Evolutionary conservation across 1,284 basidiomycete species (phyloP), one percentile per base, ranked within the genome.

Genomic region (Papiliotrema nemorosa): DNA sequence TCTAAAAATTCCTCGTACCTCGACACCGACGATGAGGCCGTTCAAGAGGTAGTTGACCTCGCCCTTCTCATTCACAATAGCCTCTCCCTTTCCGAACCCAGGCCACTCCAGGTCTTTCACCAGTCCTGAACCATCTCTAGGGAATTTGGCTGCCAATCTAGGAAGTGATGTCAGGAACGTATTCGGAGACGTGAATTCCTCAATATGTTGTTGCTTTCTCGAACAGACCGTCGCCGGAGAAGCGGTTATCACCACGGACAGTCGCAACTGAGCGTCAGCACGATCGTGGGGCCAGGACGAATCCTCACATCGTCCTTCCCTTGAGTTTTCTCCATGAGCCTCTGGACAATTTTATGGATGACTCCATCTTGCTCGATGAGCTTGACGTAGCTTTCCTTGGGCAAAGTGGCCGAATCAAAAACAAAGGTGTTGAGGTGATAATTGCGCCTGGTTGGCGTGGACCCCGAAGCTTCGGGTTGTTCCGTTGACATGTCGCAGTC

Each of bases 251-350:
- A 59, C 21, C 9, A 59, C 21, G 34, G 46, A 45, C 21, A 61
- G 13, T 14, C 52, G 50, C 14, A 57, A 21, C 58, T 58, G 45
- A n/a, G 14, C 10, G 13, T 34, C 7, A 35, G 22, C 1, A 25
- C 25, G 27, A n/a, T 16, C 41, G 44, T 35, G 12, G 35, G 26
- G 26, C 13, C 5, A 4, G 45, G 38, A 10, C 25, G 12, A 21
- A 18, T 33, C 31, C 67, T 34, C 46, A 73, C 70, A 35, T 64
- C 46, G 9, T 56, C 53, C 25, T 69, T 67, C 10, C 56, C 57
- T 5, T 62, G 62, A 52, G 63, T 62, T 54, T 70, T 73, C 48
- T 71, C 69, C 60, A 68, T 60, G n/a, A 73, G 49, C 10, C 70
- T 53, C 51, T 68, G 64, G 10, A 69, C 60, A 21, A 73, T 54